Evolutionary conservation across 2,329 filamentous ascomycete species (phyloP).

Genomic region (Aspergillus fischeri): DNA sequence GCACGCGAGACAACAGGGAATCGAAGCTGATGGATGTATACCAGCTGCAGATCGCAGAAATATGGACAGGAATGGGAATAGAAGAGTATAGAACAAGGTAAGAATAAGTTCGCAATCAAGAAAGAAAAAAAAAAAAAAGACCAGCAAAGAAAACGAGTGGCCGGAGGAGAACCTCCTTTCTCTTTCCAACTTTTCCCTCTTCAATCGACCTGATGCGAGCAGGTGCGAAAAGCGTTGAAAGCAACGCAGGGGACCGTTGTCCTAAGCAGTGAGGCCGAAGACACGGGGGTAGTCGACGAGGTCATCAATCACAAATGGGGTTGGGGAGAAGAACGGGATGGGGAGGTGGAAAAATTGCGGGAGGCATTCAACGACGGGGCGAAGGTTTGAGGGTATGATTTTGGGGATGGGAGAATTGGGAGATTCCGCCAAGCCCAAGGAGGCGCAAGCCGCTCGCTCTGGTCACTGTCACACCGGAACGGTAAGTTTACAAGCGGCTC

Average conservation of each 20-base stretch:
- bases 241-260: slow-evolving; percentile 21
- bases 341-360: slow-evolving; percentile 13
- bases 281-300: slow-evolving; percentile 17
- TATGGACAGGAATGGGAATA: slow-evolving; percentile 4
- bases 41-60: slow-evolving; percentile 1
- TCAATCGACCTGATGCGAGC: slow-evolving; percentile 29
- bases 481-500: slow-evolving; percentile 21
- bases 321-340: slow-evolving; percentile 19
- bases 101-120: slow-evolving; percentile 18
- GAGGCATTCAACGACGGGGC: slow-evolving; percentile 19
- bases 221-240: slow-evolving; percentile 25
- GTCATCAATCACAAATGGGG: slow-evolving; percentile 26
- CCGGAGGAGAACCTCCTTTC: slow-evolving; percentile 42
- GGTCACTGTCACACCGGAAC: slow-evolving; percentile 19
- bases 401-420: slow-evolving; percentile 23
- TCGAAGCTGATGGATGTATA: slow-evolving; percentile 1
- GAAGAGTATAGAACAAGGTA: slow-evolving; percentile 5
- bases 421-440: slow-evolving; percentile 32
- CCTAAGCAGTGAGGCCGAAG: slow-evolving; percentile 24
- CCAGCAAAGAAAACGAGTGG: slow-evolving; percentile 35
- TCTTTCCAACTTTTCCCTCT: slow-evolving; percentile 29
- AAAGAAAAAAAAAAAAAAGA: slow-evolving; percentile 19
- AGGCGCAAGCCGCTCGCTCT: slow-evolving; percentile 30
- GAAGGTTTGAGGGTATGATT: slow-evolving; percentile 21
- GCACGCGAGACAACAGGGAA: slow-evolving; percentile 13